phyloP scores from a whole-genome alignment of 805 yeast genomes.

The Candida ulmi region DNA sequence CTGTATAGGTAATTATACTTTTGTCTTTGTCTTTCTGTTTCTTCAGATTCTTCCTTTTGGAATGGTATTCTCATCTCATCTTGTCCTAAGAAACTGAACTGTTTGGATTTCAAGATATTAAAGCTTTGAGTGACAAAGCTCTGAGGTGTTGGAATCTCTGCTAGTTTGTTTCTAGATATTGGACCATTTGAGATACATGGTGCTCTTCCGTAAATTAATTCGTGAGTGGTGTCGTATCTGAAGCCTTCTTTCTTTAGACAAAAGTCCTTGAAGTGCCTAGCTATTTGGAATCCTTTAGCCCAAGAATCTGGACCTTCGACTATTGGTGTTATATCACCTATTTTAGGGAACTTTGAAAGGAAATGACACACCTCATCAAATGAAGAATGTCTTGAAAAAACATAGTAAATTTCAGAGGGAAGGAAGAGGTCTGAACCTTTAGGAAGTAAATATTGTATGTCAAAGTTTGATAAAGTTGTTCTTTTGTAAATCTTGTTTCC shows the following conservation, averaged over 20 bases:
- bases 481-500: slow-evolving; percentile 22
- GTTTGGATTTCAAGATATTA: background rate
- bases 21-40: background rate
- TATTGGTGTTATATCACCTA: slow-evolving; percentile 39
- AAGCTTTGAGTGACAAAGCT: background rate
- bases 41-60: background rate
- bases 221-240: slow-evolving; percentile 10
- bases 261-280: slow-evolving; percentile 34
- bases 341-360: slow-evolving; percentile 27
- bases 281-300: slow-evolving; percentile 34
- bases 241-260: slow-evolving; percentile 20
- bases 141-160: background rate
- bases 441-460: slow-evolving; percentile 25
- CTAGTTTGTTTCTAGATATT: slow-evolving; percentile 3
- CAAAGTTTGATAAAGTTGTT: slow-evolving; percentile 3
- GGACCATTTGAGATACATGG: slow-evolving; percentile 2
- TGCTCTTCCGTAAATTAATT: slow-evolving; percentile 1
- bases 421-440: slow-evolving; percentile 24
- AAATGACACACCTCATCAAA: slow-evolving; percentile 34
- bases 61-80: background rate
- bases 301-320: slow-evolving; percentile 29
- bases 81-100: background rate
- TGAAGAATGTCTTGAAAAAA: slow-evolving; percentile 45
- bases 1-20: background rate
- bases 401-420: slow-evolving; percentile 30